These are phyloP conservation scores for Podospora sp. DNA, from an alignment of 495 filamentous ascomycete species.

Conservation along the genomic window DNA sequence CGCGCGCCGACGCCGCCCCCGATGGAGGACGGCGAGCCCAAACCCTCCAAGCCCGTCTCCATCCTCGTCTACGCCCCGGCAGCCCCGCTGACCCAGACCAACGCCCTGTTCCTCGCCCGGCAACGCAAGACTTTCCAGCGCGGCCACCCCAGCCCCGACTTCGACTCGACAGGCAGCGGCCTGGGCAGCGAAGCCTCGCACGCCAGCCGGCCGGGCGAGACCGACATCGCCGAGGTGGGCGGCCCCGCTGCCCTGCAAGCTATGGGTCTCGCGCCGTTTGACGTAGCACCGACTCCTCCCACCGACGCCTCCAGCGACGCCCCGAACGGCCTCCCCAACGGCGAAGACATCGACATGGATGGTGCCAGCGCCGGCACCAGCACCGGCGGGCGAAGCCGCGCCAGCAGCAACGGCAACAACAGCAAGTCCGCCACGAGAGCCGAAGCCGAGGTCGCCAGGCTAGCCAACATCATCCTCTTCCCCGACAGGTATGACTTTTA, in stretches of 20 bases:
- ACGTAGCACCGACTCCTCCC: constrained; percentile 37
- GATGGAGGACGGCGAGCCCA: constrained; percentile 5
- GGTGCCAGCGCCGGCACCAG: constrained; percentile 20
- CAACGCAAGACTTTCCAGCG: constrained; percentile 72
- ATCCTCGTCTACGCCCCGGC: constrained; percentile 77
- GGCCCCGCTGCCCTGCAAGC: constrained; percentile 49
- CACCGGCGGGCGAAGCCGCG: background rate
- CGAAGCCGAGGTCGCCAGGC: constrained; percentile 50
- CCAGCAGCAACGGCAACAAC: background rate
- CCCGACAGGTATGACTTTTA: constrained; percentile 55
- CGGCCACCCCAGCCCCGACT: constrained; percentile 72
- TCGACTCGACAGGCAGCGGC: constrained; percentile 56
- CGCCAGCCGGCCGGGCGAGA: constrained; percentile 45
- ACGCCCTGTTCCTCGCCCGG: constrained; percentile 72
- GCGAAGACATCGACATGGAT: constrained; percentile 30
- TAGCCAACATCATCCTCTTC: constrained; percentile 55
- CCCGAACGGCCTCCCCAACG: constrained; percentile 14
- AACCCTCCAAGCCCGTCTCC: constrained; percentile 28
- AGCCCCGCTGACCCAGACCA: constrained; percentile 77
- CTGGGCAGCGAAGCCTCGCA: constrained; percentile 51
- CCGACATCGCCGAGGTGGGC: constrained; percentile 50
- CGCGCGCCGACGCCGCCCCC: constrained; percentile 41
- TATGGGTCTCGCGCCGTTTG: constrained; percentile 53
- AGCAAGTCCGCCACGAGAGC: constrained; percentile 35
- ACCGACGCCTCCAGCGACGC: constrained; percentile 4